Base-by-base conservation (phyloP, 306 rosid species). In the Vigna trinervia region DNA sequence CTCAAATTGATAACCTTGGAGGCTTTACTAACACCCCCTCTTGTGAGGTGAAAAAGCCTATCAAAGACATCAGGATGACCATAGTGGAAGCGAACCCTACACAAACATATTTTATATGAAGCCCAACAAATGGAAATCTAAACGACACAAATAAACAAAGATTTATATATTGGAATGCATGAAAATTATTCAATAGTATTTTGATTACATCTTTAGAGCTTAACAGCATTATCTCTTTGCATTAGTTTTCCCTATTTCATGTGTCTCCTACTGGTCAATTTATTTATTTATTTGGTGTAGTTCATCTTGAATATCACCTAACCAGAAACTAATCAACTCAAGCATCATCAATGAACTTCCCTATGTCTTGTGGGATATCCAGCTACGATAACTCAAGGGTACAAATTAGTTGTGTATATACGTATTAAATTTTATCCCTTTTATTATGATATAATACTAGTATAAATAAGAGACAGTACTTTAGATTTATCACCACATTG, bases 1-100 rank as follows among this genome's bases (percentile, higher is more conserved):
- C 98, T 94, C 93, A 94, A 80, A 81, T 94, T 94, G 83, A 94
- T 92, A 88, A 94, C 93, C 85, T 92, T 94, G 47, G 98, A 94
- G 48, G 98, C 98, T 87, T 94, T 94, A 83, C 98, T 92, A 48
- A 94, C 86, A 61, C 98, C 98, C 64, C 98, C 98, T 86, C 98
- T 89, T 41, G 96, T 88, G 69, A 94, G 97, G 84, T 94, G 98
- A 73, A 94, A 94, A 77, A 94, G 90, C 86, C 98, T 88, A 85
- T 94, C 98, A 73, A 94, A 94, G 81, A 94, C 92, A 82, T 94
- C 98, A 0, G 98, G 98, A 80, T 95, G 98, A n/a, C 98, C 98
- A 84, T 92, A 95, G 84, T 95, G 98, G 86, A 95, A 95, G 36
- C 98, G 98, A 76, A 95, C 98, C 88, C 98, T 95, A 59, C 48